Conservation (phyloP, 164 flowering plant genomes). For the Stephania yunnanensis region DNA sequence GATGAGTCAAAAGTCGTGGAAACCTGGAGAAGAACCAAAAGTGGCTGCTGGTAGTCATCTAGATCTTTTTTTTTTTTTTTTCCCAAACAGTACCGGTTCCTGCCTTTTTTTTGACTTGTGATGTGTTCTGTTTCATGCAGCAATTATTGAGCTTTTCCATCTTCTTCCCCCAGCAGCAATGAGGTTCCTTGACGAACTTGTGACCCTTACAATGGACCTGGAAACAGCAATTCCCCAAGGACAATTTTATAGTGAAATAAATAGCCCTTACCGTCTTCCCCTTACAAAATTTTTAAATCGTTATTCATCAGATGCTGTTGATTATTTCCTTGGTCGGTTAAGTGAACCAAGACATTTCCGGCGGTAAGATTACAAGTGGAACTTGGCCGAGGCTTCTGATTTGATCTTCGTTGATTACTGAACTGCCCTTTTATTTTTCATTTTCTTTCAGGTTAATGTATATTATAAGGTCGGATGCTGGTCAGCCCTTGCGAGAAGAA, state of each 20-base stretch:
- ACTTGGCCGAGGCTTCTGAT: neutral
- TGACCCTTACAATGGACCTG: constrained; percentile 82
- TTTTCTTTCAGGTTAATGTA: constrained; percentile 75
- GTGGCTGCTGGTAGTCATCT: constrained; percentile 82
- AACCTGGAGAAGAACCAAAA: constrained; percentile 98
- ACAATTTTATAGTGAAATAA: constrained; percentile 91
- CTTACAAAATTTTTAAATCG: constrained; percentile 89
- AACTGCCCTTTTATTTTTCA: neutral
- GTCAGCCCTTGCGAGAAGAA: constrained; percentile 97
- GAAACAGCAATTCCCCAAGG: constrained; percentile 91
- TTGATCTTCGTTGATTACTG: neutral
- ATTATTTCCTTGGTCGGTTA: constrained; percentile 88
- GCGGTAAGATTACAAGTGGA: constrained; percentile 45
- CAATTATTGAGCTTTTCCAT: constrained; percentile 98
- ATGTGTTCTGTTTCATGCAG: constrained; percentile 42
- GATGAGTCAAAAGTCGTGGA: constrained; percentile 91
- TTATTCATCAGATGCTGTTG: constrained; percentile 80
- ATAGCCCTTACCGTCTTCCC: constrained; percentile 97
- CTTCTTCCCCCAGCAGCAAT: constrained; percentile 94
- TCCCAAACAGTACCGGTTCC: no score
- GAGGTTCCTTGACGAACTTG: constrained; percentile 93
- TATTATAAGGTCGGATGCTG: constrained; percentile 92
- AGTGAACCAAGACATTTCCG: constrained; percentile 83
- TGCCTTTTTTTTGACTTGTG: neutral
- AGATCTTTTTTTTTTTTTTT: neutral